phyloP scores from a whole-genome alignment of 2,329 filamentous ascomycete species.

The Ascochyta clinopodiicola region DNA sequence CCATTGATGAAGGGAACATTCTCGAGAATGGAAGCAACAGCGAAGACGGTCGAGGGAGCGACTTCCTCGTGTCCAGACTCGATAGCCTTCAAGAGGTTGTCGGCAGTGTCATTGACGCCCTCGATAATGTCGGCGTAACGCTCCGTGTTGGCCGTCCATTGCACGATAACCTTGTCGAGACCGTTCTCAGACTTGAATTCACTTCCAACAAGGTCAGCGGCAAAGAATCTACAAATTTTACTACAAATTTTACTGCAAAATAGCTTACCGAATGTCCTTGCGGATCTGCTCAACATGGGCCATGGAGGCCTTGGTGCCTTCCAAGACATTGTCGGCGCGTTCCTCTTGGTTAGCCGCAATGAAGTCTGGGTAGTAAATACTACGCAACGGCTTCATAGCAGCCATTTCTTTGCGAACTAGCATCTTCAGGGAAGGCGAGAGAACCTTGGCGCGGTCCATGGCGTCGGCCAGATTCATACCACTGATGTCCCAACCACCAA shows the following conservation, averaged over 20 bases:
- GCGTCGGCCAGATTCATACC: conserved; percentile 84
- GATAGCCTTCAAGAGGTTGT: conserved; percentile 89
- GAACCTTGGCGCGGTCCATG: conserved; percentile 94
- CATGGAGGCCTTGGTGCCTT: conserved; percentile 81
- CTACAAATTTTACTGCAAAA: not conserved
- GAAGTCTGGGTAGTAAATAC: conserved; percentile 99
- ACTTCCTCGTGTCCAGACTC: conserved; percentile 86
- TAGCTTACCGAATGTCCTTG: conserved; percentile 79
- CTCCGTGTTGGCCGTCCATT: conserved; percentile 99
- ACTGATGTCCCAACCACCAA: conserved; percentile 98
- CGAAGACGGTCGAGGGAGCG: conserved; percentile 94
- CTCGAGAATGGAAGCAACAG: conserved; percentile 92
- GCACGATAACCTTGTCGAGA: conserved; percentile 94
- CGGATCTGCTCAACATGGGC: conserved; percentile 93
- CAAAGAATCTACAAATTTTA: not conserved
- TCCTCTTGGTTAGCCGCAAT: conserved; percentile 98
- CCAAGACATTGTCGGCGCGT: conserved; percentile 87
- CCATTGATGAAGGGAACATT: conserved; percentile 96
- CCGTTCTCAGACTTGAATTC: conserved; percentile 86
- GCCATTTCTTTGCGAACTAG: conserved; percentile 93
- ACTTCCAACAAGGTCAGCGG: conserved; percentile 42
- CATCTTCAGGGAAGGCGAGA: conserved; percentile 92
- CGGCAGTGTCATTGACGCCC: conserved; percentile 95
- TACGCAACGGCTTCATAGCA: conserved; percentile 84
- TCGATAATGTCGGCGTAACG: conserved; percentile 87